A percentile compares a stretch with the other conserved stretches of the same genome.
These are phyloP conservation scores for Lolium rigidum DNA, from an alignment of 176 grass and related monocot species.

Conservation along the genomic window DNA sequence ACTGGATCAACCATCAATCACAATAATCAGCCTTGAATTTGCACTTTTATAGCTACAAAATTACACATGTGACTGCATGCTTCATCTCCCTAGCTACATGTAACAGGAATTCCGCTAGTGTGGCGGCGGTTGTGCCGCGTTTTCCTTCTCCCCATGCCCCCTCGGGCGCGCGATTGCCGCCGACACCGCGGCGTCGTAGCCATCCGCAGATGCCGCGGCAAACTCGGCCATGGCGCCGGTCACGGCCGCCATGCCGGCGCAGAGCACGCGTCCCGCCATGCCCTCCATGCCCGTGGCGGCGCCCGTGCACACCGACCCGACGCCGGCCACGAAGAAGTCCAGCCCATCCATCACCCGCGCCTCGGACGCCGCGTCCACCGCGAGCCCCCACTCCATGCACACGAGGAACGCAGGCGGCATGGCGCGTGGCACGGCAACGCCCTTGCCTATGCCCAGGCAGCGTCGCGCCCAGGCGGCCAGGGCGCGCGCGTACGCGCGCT, in stretches of 20 bases:
- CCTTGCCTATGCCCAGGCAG: slow-evolving; percentile 50
- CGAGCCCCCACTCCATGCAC: slow-evolving; percentile 72
- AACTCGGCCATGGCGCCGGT: slow-evolving; percentile 72
- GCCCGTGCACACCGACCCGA: slow-evolving; percentile 65
- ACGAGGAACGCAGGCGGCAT: slow-evolving; percentile 54
- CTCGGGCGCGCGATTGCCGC: slow-evolving; percentile 20
- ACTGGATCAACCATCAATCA: slow-evolving; percentile 14
- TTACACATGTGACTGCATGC: slow-evolving; percentile 15
- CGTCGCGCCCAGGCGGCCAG: slow-evolving; percentile 75
- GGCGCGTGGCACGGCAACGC: background rate
- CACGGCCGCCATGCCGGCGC: slow-evolving; percentile 68
- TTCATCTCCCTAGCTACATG: slow-evolving; percentile 11
- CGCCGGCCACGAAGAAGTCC: slow-evolving; percentile 84
- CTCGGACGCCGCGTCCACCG: slow-evolving; percentile 67
- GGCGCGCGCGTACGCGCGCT: slow-evolving; percentile 74
- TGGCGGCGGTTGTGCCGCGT: slow-evolving; percentile 1
- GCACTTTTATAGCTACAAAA: slow-evolving; percentile 43
- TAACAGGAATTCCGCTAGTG: background rate
- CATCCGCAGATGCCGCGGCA: slow-evolving; percentile 37
- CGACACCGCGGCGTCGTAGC: slow-evolving; percentile 45
- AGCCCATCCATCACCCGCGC: slow-evolving; percentile 81
- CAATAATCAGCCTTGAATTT: slow-evolving; percentile 23
- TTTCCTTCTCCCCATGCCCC: slow-evolving; percentile 39
- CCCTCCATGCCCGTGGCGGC: slow-evolving; percentile 51
- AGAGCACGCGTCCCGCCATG: slow-evolving; percentile 75